Evolutionary conservation across 1,139 yeast species (phyloP).

Genomic region (Waltiozyma sp.): DNA sequence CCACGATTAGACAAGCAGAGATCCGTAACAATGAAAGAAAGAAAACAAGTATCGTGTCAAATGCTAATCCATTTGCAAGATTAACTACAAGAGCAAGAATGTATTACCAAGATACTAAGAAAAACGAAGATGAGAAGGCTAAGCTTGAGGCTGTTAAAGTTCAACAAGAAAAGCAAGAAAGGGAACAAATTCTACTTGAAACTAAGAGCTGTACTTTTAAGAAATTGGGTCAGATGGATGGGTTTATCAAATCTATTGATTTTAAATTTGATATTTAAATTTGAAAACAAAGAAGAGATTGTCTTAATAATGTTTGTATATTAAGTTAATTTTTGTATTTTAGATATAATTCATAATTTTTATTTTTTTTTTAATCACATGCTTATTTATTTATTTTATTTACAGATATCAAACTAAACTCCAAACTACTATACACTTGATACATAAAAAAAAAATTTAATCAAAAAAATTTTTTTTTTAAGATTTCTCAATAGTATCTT

Average conservation of each 20-base stretch:
- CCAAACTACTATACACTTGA: too few species aligned
- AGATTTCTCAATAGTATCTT: too few species aligned
- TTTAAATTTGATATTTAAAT: constrained; percentile 28
- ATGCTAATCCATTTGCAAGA: constrained; percentile 81
- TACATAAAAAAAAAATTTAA: too few species aligned
- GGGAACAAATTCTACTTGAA: constrained; percentile 25
- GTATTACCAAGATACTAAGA: constrained; percentile 47
- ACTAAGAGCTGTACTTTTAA: constrained; percentile 25
- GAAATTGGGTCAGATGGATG: constrained; percentile 34
- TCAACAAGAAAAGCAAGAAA: constrained; percentile 23
- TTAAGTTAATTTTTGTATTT: too few species aligned
- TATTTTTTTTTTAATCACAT: too few species aligned
- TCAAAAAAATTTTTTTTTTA: too few species aligned
- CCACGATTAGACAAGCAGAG: constrained; percentile 73
- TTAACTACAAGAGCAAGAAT: constrained; percentile 78
- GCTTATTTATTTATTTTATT: too few species aligned
- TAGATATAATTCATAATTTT: too few species aligned
- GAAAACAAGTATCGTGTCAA: constrained; percentile 34
- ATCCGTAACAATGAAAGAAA: constrained; percentile 47
- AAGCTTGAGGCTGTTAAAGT: constrained; percentile 29
- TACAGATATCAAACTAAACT: too few species aligned
- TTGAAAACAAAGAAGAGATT: too few species aligned
- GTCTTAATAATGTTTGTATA: too few species aligned
- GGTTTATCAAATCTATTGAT: constrained; percentile 32
- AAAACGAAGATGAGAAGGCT: constrained; percentile 35